A percentile compares a stretch with the other conserved stretches of the same genome.
Conservation (phyloP, 345 rosid species). For the Gossypium ekmanianum region DNA sequence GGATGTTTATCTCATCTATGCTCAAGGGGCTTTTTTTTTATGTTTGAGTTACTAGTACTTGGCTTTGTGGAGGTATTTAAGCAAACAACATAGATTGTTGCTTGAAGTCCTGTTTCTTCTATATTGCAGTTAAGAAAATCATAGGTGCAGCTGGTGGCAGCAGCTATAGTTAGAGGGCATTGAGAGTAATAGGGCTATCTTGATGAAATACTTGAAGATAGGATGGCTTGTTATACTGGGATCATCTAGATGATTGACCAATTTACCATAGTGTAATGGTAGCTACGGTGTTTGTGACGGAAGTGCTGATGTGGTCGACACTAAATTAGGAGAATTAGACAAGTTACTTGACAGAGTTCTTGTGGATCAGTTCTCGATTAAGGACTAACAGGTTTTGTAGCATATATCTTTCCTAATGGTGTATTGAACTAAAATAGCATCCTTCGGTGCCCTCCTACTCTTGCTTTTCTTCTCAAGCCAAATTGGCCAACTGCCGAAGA, state of each 20-base stretch:
- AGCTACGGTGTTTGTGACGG: background rate
- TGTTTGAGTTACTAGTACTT: background rate
- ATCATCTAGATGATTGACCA: background rate
- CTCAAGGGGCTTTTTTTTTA: background rate
- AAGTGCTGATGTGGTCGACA: background rate
- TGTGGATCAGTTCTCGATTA: background rate
- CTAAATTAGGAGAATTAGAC: slow-evolving; percentile 1
- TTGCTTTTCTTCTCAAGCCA: background rate
- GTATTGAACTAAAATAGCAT: background rate
- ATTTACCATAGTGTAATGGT: background rate
- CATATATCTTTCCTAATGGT: background rate
- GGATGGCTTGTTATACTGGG: background rate
- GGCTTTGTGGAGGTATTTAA: background rate
- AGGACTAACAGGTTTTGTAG: background rate
- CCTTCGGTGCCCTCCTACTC: background rate
- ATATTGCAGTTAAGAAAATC: background rate
- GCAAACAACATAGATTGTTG: background rate
- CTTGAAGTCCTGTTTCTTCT: background rate
- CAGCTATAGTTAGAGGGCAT: background rate
- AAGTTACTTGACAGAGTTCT: background rate
- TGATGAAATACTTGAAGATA: background rate
- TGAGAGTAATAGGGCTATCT: background rate
- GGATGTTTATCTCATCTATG: background rate
- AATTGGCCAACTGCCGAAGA: no score
- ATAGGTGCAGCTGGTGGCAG: background rate